phyloP scores from a whole-genome alignment of 179 eudicot species.

The Camellia oleifera region DNA sequence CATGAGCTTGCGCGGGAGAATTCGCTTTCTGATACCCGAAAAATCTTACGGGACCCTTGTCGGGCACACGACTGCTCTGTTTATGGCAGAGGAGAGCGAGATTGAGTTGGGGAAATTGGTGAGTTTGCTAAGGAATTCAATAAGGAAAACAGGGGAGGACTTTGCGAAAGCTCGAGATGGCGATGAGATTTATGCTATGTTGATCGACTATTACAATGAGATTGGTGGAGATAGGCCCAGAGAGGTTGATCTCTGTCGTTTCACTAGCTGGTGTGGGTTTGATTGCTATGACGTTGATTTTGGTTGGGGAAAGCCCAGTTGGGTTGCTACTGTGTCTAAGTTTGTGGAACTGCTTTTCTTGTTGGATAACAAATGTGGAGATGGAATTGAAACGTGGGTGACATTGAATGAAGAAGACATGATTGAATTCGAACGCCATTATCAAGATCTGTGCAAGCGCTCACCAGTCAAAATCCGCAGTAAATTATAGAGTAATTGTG shows the following conservation, averaged over 20 bases:
- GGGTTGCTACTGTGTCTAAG: background rate
- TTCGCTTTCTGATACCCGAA: background rate
- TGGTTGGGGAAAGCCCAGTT: background rate
- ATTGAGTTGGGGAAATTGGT: background rate
- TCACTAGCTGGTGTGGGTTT: conserved; percentile 17
- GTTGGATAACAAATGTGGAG: background rate
- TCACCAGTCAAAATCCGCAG: background rate
- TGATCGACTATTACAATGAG: conserved; percentile 6
- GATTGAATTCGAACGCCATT: conserved; percentile 6
- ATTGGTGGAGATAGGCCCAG: background rate
- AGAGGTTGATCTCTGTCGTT: background rate
- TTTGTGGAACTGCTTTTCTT: background rate
- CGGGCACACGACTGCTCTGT: background rate
- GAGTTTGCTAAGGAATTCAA: background rate
- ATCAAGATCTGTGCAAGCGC: background rate
- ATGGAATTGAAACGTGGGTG: conserved; percentile 16
- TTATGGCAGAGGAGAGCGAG: background rate
- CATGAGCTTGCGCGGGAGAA: conserved; percentile 8
- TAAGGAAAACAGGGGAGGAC: background rate
- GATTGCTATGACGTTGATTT: background rate
- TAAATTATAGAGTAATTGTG: background rate
- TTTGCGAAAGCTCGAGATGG: no score
- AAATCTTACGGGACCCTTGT: background rate
- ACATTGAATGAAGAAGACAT: conserved; percentile 14
- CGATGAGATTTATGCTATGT: background rate